phyloP scores from a whole-genome alignment of 371 early-diverging fungal species.

The Mortierella sp. region DNA sequence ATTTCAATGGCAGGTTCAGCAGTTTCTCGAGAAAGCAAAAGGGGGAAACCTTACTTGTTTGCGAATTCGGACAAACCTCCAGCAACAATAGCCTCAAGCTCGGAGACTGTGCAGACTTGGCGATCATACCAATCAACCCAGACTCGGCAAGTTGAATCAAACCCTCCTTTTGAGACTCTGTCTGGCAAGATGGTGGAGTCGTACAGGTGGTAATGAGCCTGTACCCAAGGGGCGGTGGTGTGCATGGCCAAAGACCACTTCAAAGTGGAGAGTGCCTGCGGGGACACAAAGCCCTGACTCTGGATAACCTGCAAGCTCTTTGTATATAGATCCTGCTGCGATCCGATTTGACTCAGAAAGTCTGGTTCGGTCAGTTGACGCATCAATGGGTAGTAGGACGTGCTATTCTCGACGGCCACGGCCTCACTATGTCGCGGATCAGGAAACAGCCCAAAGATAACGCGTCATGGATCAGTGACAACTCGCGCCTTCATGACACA shows the following conservation, averaged over 20 bases:
- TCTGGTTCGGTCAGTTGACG: constrained; percentile 56
- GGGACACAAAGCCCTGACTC: constrained; percentile 45
- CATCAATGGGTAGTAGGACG: constrained; percentile 69
- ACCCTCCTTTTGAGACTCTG: constrained; percentile 42
- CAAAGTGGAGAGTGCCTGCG: constrained; percentile 54
- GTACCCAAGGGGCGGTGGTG: constrained; percentile 78
- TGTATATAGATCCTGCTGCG: constrained; percentile 60
- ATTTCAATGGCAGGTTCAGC: too few relatives aligned
- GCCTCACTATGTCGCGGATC: constrained; percentile 63
- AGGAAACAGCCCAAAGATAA: too few relatives aligned
- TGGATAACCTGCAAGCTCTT: constrained; percentile 56
- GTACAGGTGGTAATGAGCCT: constrained; percentile 85
- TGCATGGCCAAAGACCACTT: constrained; percentile 75
- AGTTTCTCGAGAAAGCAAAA: not conserved
- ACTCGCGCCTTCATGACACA: too few relatives aligned
- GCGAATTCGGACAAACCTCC: constrained; percentile 13
- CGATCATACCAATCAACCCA: constrained; percentile 79
- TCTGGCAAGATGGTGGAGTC: constrained; percentile 64
- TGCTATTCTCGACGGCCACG: constrained; percentile 67
- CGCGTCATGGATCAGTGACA: not conserved
- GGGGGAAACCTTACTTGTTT: constrained; percentile 13
- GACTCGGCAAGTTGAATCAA: constrained; percentile 65
- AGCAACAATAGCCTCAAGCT: constrained; percentile 52
- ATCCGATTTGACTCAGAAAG: constrained; percentile 24
- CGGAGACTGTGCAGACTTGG: constrained; percentile 67